Evolutionary conservation across 2,329 filamentous ascomycete species (phyloP).

Genomic region (Saccharata proteae): DNA sequence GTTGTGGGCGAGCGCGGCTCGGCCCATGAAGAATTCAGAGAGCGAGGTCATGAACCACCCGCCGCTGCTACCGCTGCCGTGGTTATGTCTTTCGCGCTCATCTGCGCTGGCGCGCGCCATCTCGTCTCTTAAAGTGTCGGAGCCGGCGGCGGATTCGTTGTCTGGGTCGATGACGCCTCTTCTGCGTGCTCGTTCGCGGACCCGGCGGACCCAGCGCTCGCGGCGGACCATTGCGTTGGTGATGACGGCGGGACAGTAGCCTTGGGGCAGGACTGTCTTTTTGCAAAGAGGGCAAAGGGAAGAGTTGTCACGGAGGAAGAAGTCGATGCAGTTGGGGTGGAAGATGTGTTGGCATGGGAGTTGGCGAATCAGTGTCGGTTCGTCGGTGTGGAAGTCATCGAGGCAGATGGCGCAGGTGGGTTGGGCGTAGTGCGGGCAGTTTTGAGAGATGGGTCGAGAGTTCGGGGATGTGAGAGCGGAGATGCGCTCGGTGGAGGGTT

Average conservation of each 20-base stretch:
- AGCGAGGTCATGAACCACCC: slow-evolving; percentile 3
- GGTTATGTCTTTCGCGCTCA: slow-evolving; percentile 4
- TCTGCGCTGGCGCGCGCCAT: slow-evolving; percentile 5
- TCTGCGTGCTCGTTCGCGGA: slow-evolving; percentile 37
- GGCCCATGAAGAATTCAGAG: slow-evolving; percentile 5
- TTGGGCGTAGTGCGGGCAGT: slow-evolving; percentile 59
- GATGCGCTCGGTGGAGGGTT: background rate
- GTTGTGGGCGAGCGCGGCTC: too few relatives aligned
- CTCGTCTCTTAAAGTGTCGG: too few relatives aligned
- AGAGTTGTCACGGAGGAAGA: slow-evolving; percentile 64
- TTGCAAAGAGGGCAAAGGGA: slow-evolving; percentile 90
- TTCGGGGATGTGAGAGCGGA: background rate
- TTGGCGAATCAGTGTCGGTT: slow-evolving; percentile 68
- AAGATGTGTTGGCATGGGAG: slow-evolving; percentile 87
- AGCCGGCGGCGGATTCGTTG: too few relatives aligned
- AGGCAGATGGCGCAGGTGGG: slow-evolving; percentile 84
- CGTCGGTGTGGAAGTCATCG: slow-evolving; percentile 59
- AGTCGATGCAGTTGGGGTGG: slow-evolving; percentile 83
- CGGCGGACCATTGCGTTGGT: slow-evolving; percentile 60
- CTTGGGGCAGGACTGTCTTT: slow-evolving; percentile 62
- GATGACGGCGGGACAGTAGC: slow-evolving; percentile 44
- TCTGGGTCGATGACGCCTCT: slow-evolving; percentile 6
- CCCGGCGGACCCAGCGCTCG: slow-evolving; percentile 55
- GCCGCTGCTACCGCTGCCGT: too few relatives aligned
- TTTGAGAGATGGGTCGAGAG: slow-evolving; percentile 1